A percentile compares a stretch with the other conserved stretches of the same genome.
phyloP scores from a whole-genome alignment of 2,329 filamentous ascomycete genomes.

The Calonectria pseudoreteaudii region DNA sequence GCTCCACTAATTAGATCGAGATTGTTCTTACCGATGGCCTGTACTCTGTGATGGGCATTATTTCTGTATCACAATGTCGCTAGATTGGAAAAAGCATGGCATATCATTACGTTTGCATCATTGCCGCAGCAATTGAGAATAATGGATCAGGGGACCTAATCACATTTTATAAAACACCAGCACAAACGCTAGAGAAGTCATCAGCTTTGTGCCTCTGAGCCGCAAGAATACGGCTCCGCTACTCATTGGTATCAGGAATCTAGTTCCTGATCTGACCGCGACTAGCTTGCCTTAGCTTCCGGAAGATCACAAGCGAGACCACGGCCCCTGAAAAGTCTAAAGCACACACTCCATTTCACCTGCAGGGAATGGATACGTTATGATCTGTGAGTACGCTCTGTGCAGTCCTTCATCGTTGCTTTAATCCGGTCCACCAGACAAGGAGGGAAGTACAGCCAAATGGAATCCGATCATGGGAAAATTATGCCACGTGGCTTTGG shows the following conservation, averaged over 20 bases:
- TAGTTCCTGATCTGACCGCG: neutral
- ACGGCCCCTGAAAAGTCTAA: neutral
- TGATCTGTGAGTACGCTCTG: no score
- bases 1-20: no score
- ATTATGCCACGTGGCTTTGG: neutral
- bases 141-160: neutral
- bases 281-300: neutral
- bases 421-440: neutral
- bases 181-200: no score
- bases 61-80: neutral
- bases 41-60: conserved; percentile 22
- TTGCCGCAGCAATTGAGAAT: neutral
- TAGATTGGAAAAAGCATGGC: neutral
- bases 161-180: neutral
- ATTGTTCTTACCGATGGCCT: conserved; percentile 14
- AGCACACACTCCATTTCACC: neutral
- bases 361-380: neutral
- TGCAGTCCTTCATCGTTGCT: no score
- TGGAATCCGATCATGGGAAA: neutral
- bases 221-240: conserved; percentile 6
- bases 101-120: neutral
- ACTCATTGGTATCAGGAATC: neutral
- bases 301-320: neutral
- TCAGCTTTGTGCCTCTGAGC: neutral
- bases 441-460: no score